Evolutionary conservation across 2,329 filamentous ascomycete species (phyloP), one percentile per base, ranked within the genome.

Genomic region (Arthrobotrys megalospora): DNA sequence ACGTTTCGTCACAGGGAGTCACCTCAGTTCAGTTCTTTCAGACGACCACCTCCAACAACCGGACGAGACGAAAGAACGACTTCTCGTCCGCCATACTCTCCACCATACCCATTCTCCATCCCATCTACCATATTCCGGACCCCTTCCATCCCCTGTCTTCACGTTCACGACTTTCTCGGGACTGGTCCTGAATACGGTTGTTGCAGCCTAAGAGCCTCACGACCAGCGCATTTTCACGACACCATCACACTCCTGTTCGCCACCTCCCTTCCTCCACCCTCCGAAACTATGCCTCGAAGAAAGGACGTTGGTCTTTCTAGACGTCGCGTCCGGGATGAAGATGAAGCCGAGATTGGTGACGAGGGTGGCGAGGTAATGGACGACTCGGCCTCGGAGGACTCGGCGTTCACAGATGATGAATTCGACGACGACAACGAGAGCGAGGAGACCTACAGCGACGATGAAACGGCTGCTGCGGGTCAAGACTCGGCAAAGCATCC

Each of bases 301-400:
- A 90, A 88, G 85, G 91, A 90, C 85, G 84, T 89, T 82, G 88
- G 91, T 84, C 89, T 90, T 83, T 89, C 89, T 81, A 89, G 91
- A 82, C 90, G 91, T 83, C 87, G 90, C 80, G 90, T 90, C 84
- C 90, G 92, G 82, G 91, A 92, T 83, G 90, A 88, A 81, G 91
- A 92, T 82, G 91, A 92, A 80, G 90, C 92, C 80, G 88, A 86
- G 80, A 87, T 86, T 77, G 86, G 84, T 64, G 67, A 72, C 19
- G 88, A 89, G 76, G 85, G 86, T 66, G 85, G 87, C 73, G 89
- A 91, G 60, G 83, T 88, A 45, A 89, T 91, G 81, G 90, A 91
- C 81, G 90, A 91, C 83, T 91, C 90, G 64, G 84, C 90, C 81
- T 90, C 88, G 80, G 90, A 91, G 76, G 90, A 88, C 80, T 91